Conservation (phyloP, 2,329 filamentous ascomycete species). For the Hirsutella rhossiliensis region DNA sequence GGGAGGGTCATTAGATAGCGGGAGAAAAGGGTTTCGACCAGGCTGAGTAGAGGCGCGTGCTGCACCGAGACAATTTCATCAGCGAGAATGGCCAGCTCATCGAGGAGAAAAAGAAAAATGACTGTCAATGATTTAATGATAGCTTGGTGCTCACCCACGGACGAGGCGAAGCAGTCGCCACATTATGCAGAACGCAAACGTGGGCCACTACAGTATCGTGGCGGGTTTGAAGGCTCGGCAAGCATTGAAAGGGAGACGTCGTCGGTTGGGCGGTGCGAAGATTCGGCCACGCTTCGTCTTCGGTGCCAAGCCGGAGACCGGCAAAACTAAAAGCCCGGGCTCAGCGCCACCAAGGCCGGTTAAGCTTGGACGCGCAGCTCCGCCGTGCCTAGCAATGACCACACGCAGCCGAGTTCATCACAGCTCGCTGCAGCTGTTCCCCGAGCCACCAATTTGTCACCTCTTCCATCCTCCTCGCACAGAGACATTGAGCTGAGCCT, state of each 20-base stretch:
- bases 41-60: too few relatives aligned
- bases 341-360: constrained; percentile 2
- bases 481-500: neutral
- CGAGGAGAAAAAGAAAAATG: too few relatives aligned
- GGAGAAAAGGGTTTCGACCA: too few relatives aligned
- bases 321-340: constrained; percentile 14
- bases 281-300: neutral
- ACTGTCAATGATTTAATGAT: neutral
- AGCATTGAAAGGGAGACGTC: too few relatives aligned
- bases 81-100: too few relatives aligned
- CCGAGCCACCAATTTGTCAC: constrained; percentile 1
- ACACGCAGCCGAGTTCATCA: constrained; percentile 9
- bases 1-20: neutral
- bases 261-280: too few relatives aligned
- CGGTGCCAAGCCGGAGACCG: constrained; percentile 7
- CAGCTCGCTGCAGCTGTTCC: constrained; percentile 13
- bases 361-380: constrained; percentile 25
- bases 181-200: constrained; percentile 9
- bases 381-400: constrained; percentile 20
- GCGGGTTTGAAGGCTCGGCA: too few relatives aligned
- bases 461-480: constrained; percentile 6
- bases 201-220: neutral
- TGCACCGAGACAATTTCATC: too few relatives aligned
- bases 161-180: constrained; percentile 17
- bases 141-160: constrained; percentile 6